Conservation (phyloP, 495 filamentous ascomycete genomes). For the Tuber indicum region DNA sequence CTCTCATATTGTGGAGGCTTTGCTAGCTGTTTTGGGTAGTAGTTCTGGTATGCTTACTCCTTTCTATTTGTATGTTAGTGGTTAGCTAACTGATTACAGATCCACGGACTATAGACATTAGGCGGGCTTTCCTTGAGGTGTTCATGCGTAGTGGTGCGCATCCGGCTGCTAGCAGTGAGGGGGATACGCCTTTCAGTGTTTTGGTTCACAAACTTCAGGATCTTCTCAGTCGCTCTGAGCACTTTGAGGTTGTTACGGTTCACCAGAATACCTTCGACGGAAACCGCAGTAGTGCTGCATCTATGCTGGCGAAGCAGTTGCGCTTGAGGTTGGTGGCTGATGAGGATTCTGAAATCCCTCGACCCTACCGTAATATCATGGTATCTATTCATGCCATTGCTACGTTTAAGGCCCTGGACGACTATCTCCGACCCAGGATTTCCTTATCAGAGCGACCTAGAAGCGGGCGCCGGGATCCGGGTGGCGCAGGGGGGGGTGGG, state of each 20-base stretch:
- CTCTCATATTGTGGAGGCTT: constrained; percentile 75
- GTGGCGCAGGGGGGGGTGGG: constrained; percentile 55
- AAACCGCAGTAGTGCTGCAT: constrained; percentile 82
- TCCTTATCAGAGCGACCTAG: constrained; percentile 74
- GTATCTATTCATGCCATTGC: constrained; percentile 98
- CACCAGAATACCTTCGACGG: constrained; percentile 88
- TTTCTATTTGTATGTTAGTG: constrained; percentile 1
- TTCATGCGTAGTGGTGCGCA: constrained; percentile 60
- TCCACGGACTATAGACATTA: constrained; percentile 45
- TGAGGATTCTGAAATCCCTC: constrained; percentile 80
- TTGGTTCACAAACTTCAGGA: constrained; percentile 93
- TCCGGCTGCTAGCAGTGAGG: constrained; percentile 21
- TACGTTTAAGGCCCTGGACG: constrained; percentile 92
- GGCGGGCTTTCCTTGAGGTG: constrained; percentile 82
- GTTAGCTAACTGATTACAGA: constrained; percentile 23
- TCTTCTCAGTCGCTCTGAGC: constrained; percentile 88
- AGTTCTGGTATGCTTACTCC: constrained; percentile 43
- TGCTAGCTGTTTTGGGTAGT: constrained; percentile 74
- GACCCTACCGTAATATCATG: constrained; percentile 83
- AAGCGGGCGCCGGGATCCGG: constrained; percentile 48
- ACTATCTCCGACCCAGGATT: constrained; percentile 89
- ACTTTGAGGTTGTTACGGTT: constrained; percentile 95
- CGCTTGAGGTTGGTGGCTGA: constrained; percentile 83
- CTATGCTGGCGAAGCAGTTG: constrained; percentile 95
- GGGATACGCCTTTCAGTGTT: constrained; percentile 77